Percentiles rank a stretch among this genome's conserved stretches.
These are phyloP conservation scores for Corrigiola litoralis DNA, from an alignment of 179 eudicot genomes.

Conservation along the genomic window DNA sequence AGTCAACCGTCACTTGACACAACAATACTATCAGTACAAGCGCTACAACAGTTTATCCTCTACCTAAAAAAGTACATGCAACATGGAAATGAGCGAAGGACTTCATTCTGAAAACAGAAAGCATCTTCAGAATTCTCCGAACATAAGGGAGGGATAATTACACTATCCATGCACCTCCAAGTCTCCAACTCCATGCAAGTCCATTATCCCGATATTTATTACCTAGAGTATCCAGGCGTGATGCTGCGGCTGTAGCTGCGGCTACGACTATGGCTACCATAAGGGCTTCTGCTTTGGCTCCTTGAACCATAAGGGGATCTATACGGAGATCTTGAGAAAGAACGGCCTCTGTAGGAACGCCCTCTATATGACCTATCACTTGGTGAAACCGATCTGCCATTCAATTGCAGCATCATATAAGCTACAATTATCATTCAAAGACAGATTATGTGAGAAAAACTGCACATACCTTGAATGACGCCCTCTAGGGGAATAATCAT, in stretches of 20 bases:
- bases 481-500: conserved; percentile 47
- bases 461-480: conserved; percentile 43
- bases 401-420: not conserved
- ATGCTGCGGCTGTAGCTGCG: conserved; percentile 28
- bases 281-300: conserved; percentile 41
- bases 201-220: not conserved
- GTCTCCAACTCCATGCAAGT: not conserved
- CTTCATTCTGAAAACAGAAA: no score
- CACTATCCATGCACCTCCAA: no score
- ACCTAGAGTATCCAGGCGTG: conserved; percentile 38
- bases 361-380: conserved; percentile 31
- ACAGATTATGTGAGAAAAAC: not conserved
- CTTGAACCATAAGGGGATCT: conserved; percentile 37
- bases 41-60: no score
- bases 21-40: no score
- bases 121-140: no score
- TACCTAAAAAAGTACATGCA: no score
- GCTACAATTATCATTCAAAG: not conserved
- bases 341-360: conserved; percentile 50
- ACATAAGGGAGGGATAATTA: no score
- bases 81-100: no score
- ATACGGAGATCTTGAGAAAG: conserved; percentile 53
- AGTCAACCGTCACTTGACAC: no score
- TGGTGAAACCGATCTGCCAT: conserved; percentile 62
- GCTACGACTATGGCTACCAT: conserved; percentile 22